Percentiles rank a stretch among this genome's conserved stretches.
phyloP scores from a whole-genome alignment of 2,329 filamentous ascomycete species.

The Aspergillus aculeatus region DNA sequence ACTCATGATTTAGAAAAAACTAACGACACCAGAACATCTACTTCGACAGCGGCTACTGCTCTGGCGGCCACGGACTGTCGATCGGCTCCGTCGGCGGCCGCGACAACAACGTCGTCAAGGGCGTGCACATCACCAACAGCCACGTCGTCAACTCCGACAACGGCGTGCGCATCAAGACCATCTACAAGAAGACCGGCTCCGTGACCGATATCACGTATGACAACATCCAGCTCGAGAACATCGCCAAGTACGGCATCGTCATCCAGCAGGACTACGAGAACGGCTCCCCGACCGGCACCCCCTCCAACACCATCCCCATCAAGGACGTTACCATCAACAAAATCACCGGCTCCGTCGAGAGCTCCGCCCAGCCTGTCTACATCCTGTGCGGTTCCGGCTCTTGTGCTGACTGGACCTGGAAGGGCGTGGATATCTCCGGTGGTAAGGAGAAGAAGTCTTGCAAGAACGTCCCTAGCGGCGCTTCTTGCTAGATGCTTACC shows the following conservation, averaged over 20 bases:
- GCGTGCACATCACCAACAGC: conserved; percentile 51
- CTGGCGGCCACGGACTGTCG: conserved; percentile 34
- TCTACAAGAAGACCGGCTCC: conserved; percentile 38
- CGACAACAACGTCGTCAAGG: conserved; percentile 53
- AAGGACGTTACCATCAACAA: conserved; percentile 35
- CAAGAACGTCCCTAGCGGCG: not conserved
- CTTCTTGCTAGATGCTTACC: conserved; percentile 4
- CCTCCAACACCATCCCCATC: conserved; percentile 42
- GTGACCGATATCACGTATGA: conserved; percentile 23
- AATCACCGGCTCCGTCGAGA: conserved; percentile 33
- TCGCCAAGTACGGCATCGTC: conserved; percentile 52
- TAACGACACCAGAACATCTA: conserved; percentile 19
- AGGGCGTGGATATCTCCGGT: conserved; percentile 37
- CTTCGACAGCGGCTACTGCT: conserved; percentile 36
- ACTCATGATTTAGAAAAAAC: not conserved
- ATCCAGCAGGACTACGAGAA: conserved; percentile 55
- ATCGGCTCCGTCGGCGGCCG: conserved; percentile 47
- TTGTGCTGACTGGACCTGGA: conserved; percentile 39
- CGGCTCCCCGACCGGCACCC: conserved; percentile 41
- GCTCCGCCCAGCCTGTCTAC: conserved; percentile 36
- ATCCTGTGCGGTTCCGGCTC: conserved; percentile 42
- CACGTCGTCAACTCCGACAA: conserved; percentile 47
- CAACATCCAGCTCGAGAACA: conserved; percentile 49
- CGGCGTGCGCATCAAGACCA: conserved; percentile 43
- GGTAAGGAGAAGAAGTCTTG: conserved; percentile 18